Evolutionary conservation across 2,329 filamentous ascomycete species (phyloP).

Genomic region (Diplocarpon mali): DNA sequence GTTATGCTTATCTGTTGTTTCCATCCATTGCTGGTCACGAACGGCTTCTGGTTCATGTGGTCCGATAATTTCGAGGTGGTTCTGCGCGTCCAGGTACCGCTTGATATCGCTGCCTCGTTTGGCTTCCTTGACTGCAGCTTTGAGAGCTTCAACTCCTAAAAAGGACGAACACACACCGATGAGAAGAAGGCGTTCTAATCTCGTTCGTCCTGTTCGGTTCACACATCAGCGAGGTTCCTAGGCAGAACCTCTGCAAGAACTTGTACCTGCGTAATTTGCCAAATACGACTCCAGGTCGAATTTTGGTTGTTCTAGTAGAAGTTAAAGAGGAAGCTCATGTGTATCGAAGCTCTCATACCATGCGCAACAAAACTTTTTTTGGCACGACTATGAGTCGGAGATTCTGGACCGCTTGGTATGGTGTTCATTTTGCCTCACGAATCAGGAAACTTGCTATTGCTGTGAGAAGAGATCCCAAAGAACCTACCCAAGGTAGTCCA

Average conservation of each 20-base stretch:
- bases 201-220: constrained; percentile 57
- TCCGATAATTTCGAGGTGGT: constrained; percentile 49
- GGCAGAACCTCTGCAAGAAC: not conserved
- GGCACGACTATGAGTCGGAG: constrained; percentile 13
- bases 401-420: constrained; percentile 8
- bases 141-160: constrained; percentile 70
- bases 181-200: constrained; percentile 67
- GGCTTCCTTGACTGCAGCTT: constrained; percentile 63
- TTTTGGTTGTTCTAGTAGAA: constrained; percentile 46
- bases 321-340: constrained; percentile 2
- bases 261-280: constrained; percentile 70
- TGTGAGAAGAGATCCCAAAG: no score
- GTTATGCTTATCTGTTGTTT: constrained; percentile 53
- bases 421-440: constrained; percentile 12
- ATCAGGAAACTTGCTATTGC: not conserved
- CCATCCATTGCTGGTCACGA: constrained; percentile 66
- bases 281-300: constrained; percentile 89
- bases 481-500: not conserved
- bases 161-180: constrained; percentile 71
- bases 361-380: constrained; percentile 16
- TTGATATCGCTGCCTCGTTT: constrained; percentile 64
- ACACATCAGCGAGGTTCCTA: constrained; percentile 3
- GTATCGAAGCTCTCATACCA: constrained; percentile 8
- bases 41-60: constrained; percentile 58
- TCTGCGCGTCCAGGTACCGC: constrained; percentile 59